Percentiles rank a stretch among this genome's conserved stretches.
Evolutionary conservation across 257 asterid genomes (phyloP).

Genomic region (Apocynum venetum): DNA sequence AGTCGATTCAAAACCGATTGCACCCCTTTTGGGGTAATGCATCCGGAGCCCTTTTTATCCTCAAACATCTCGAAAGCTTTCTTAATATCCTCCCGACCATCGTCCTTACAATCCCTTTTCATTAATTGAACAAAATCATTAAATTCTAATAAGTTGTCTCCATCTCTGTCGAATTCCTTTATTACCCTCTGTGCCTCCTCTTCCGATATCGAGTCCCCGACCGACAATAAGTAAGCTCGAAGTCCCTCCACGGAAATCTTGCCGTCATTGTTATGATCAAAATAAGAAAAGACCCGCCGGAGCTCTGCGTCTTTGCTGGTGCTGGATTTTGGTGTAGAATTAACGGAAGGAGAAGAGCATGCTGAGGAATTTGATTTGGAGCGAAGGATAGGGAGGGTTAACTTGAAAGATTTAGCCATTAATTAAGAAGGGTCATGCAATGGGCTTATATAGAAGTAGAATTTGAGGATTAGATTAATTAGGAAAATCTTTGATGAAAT

Average conservation of each 20-base stretch:
- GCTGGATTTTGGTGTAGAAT: slow-evolving; percentile 9
- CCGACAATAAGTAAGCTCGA: slow-evolving; percentile 28
- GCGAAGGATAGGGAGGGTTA: slow-evolving; percentile 3
- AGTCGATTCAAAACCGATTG: slow-evolving; percentile 39
- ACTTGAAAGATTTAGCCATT: not conserved
- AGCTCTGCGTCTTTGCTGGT: slow-evolving; percentile 24
- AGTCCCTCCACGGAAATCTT: slow-evolving; percentile 41
- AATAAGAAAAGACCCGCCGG: slow-evolving; percentile 33
- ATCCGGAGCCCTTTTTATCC: slow-evolving; percentile 49
- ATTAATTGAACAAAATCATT: slow-evolving; percentile 32
- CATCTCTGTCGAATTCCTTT: slow-evolving; percentile 29
- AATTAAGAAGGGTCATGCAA: not conserved
- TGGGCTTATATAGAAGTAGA: not conserved
- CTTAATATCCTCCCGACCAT: slow-evolving; percentile 20
- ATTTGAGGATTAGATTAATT: too few relatives aligned
- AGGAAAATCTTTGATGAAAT: not conserved
- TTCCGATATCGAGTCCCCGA: slow-evolving; percentile 36
- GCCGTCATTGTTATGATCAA: slow-evolving; percentile 45
- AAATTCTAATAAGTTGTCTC: slow-evolving; percentile 28
- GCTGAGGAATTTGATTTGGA: not conserved
- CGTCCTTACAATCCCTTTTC: slow-evolving; percentile 24
- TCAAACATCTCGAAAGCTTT: slow-evolving; percentile 57
- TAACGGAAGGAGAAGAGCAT: not conserved
- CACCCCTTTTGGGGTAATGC: slow-evolving; percentile 48
- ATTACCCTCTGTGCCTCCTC: slow-evolving; percentile 40